phyloP scores from a whole-genome alignment of 164 flowering plant species.

The Annona squamosa region DNA sequence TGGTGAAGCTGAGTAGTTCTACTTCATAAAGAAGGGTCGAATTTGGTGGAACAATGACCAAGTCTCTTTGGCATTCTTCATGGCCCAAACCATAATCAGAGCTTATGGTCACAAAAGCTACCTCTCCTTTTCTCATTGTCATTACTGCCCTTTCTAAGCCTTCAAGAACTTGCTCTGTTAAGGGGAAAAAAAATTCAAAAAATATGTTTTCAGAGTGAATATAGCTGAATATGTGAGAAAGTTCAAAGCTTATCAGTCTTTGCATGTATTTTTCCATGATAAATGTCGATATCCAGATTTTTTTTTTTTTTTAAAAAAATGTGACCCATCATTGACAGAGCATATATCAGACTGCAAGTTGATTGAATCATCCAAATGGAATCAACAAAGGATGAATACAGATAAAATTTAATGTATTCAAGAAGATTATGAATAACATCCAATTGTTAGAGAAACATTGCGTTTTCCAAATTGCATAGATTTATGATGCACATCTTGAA shows the following conservation, averaged over 20 bases:
- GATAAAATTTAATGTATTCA: too few species aligned
- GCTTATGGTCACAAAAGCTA: slow-evolving; percentile 25
- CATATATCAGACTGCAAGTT: background rate
- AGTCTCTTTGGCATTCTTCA: slow-evolving; percentile 9
- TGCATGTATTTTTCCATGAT: background rate
- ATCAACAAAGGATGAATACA: background rate
- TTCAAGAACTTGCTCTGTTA: slow-evolving; percentile 34
- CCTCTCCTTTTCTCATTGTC: slow-evolving; percentile 54
- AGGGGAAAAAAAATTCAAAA: background rate
- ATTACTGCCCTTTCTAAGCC: slow-evolving; percentile 43
- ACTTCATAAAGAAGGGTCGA: slow-evolving; percentile 30
- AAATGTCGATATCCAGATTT: background rate
- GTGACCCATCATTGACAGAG: background rate
- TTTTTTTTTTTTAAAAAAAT: too few species aligned
- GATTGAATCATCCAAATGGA: background rate
- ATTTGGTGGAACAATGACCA: slow-evolving; percentile 13
- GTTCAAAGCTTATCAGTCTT: too few species aligned
- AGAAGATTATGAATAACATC: background rate
- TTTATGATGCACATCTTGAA: too few species aligned
- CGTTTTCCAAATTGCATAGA: too few species aligned
- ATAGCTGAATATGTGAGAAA: background rate
- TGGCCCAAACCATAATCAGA: slow-evolving; percentile 16
- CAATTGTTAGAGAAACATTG: background rate
- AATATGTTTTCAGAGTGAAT: background rate
- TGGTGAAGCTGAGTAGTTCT: slow-evolving; percentile 35